These are phyloP conservation scores for Baorangia bicolor DNA, from an alignment of 768 basidiomycete species.

Conservation along the genomic window DNA sequence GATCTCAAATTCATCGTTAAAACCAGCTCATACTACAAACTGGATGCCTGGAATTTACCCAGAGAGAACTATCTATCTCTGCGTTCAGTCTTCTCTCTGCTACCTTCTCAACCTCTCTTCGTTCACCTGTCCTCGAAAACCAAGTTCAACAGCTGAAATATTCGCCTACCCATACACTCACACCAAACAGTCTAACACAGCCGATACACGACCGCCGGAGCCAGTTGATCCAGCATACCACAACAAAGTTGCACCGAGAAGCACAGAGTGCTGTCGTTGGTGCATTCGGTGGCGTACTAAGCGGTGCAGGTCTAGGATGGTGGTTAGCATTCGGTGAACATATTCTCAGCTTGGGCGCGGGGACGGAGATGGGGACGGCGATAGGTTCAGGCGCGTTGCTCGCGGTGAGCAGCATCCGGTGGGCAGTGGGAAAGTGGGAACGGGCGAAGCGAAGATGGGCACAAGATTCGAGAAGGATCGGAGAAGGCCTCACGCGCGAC, in stretches of 20 bases:
- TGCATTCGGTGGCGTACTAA: slow-evolving; percentile 46
- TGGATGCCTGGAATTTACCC: slow-evolving; percentile 53
- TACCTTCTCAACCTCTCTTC: slow-evolving; percentile 31
- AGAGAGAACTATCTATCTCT: slow-evolving; percentile 41
- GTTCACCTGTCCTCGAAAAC: slow-evolving; percentile 61
- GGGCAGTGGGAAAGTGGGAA: slow-evolving; percentile 69
- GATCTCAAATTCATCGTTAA: background rate
- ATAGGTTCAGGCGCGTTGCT: slow-evolving; percentile 58
- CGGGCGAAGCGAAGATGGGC: slow-evolving; percentile 64
- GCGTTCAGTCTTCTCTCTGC: slow-evolving; percentile 41
- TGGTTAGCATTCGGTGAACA: slow-evolving; percentile 43
- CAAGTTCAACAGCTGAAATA: slow-evolving; percentile 50
- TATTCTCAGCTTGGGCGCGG: slow-evolving; percentile 34
- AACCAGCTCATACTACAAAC: slow-evolving; percentile 62
- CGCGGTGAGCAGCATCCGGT: slow-evolving; percentile 50
- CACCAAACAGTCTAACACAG: slow-evolving; percentile 43
- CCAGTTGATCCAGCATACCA: slow-evolving; percentile 57
- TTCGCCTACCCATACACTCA: slow-evolving; percentile 46
- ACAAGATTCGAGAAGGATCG: slow-evolving; percentile 63
- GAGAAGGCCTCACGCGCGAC: slow-evolving; percentile 63
- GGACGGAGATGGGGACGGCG: slow-evolving; percentile 55
- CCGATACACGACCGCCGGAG: slow-evolving; percentile 52
- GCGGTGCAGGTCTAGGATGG: slow-evolving; percentile 58
- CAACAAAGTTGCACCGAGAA: slow-evolving; percentile 57
- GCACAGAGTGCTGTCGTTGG: slow-evolving; percentile 58